Evolutionary conservation across 1,139 yeast genomes (phyloP).

Genomic region (Insectozyma bohioensis): DNA sequence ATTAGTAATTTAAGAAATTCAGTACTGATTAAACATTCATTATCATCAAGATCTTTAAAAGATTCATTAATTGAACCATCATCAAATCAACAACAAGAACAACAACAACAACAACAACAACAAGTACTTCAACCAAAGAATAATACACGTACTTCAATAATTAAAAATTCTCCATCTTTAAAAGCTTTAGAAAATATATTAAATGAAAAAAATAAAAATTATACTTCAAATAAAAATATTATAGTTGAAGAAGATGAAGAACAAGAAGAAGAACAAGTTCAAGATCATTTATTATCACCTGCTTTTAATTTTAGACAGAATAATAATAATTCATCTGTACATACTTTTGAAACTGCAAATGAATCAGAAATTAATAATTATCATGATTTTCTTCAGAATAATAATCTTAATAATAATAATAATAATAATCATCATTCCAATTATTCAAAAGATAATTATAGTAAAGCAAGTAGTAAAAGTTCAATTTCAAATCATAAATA

Average conservation of each 20-base stretch:
- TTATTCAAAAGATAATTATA: background rate
- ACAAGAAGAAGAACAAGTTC: background rate
- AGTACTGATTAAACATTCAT: conserved; percentile 46
- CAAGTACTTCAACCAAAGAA: conserved; percentile 5
- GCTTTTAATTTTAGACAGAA: conserved; percentile 1
- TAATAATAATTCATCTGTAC: conserved; percentile 22
- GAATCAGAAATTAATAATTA: too few species aligned
- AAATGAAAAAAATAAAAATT: conserved; percentile 24
- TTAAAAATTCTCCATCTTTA: conserved; percentile 55
- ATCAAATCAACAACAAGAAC: background rate
- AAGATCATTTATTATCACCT: background rate
- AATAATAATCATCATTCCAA: background rate
- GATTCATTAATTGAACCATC: conserved; percentile 14
- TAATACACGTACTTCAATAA: conserved; percentile 36
- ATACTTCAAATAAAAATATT: conserved; percentile 2
- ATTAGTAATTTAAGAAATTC: conserved; percentile 49
- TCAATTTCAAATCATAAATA: conserved; percentile 8
- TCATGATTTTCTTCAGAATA: background rate
- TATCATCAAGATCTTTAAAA: conserved; percentile 28
- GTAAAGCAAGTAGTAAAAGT: conserved; percentile 3
- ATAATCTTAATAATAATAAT: too few species aligned
- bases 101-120: conserved; percentile 1
- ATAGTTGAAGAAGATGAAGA: conserved; percentile 7
- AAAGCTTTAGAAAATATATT: conserved; percentile 52
- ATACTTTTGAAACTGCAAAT: conserved; percentile 31